phyloP scores from a whole-genome alignment of 371 early-diverging fungal genomes.

The Mucor racemosus region DNA sequence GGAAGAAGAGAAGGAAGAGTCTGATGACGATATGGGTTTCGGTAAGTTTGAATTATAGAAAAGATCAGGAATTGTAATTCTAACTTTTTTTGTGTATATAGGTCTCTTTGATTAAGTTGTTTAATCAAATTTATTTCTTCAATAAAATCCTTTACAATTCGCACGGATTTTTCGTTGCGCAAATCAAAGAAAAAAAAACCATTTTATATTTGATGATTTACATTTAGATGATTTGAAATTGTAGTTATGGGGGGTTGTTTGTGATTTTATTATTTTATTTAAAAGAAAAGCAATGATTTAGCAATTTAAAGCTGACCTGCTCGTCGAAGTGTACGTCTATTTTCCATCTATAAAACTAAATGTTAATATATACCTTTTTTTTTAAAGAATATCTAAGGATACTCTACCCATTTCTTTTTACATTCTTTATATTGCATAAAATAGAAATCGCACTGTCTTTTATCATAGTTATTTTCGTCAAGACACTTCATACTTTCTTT shows the following conservation, averaged over 20 bases:
- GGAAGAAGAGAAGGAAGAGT: constrained; percentile 86
- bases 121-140: constrained; percentile 20
- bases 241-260: neutral
- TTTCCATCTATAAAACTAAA: constrained; percentile 34
- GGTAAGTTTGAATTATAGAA: constrained; percentile 43
- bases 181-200: constrained; percentile 4
- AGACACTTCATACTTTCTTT: constrained; percentile 70
- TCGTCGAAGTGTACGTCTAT: constrained; percentile 44
- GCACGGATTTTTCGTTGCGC: constrained; percentile 1
- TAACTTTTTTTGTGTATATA: constrained; percentile 19
- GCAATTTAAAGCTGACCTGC: constrained; percentile 37
- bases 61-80: neutral
- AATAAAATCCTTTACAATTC: constrained; percentile 8
- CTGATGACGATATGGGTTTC: constrained; percentile 94
- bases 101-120: constrained; percentile 86
- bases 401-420: constrained; percentile 70
- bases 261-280: neutral
- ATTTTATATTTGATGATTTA: too few species aligned
- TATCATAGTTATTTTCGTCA: constrained; percentile 65
- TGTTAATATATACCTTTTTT: neutral
- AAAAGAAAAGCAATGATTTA: too few species aligned
- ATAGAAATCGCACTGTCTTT: constrained; percentile 59
- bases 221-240: too few species aligned
- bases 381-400: neutral
- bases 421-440: constrained; percentile 70